Evolutionary conservation across 2,329 filamentous ascomycete species (phyloP), one percentile per base, ranked within the genome.

Genomic region (Aspergillus tanneri): DNA sequence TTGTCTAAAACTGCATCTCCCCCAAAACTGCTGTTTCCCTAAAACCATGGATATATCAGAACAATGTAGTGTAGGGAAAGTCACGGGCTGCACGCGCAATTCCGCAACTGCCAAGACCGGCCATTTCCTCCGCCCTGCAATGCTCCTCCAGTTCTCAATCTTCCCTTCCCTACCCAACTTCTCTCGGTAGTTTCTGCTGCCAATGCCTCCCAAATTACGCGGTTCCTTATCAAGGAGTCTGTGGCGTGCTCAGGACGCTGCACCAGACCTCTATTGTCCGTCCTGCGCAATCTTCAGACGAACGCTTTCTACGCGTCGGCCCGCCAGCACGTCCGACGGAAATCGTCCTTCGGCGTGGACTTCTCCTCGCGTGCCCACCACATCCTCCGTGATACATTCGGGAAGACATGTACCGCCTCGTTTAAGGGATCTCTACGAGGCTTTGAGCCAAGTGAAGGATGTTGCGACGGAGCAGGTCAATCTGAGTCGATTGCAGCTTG

Each of bases 401-500:
- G 74, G 73, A 6, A 74, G 74, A 24, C 76, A 75, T 21, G 75
- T 84, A 2, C 80, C 81, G 0, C 58, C 72, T n/a, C 66, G 65
- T 18, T 75, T 79, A 53, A 69, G 74, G 55, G 74, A 77, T 43
- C 70, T 85, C 1, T 75, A 85, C 56, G 70, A 77, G 52, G 73
- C 77, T 23, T 61, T 85, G 32, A 72, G 72, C 11, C 68, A 69
- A n/a, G 64, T 85, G 7, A 72, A 77, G 50, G 72, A 74, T 44
- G 70, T 72, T 28, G 80, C 81, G 18, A 72, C 77, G 48, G 75
- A 74, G 38, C 78, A 81, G 61, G 76, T 83, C 43, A 81, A 82
- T 60, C 65, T 82, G 23, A 82, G 80, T 59, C 71, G 81, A 46
- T 61, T 85, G 52, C 78, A 83, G 60, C 75, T 85, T 59, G 82